Evolutionary conservation across 495 filamentous ascomycete genomes (phyloP), one percentile per base, ranked within the genome.

Genomic region (Daldinia bambusicola): DNA sequence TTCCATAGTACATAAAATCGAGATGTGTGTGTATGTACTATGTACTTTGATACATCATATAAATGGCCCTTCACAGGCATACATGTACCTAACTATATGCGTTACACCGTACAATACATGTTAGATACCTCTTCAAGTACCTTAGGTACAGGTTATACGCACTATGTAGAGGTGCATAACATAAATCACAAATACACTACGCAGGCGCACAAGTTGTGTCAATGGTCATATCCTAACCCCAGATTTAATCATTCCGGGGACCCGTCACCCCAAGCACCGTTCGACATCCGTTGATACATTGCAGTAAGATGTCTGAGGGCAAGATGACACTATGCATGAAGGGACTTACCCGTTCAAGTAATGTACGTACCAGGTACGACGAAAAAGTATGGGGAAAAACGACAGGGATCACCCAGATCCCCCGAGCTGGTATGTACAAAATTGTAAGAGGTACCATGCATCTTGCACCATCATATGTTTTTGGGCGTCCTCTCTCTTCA

Each of bases 181-280:
- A 26, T 26, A 26, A 26, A 26, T 26, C 26, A 26, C 26, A 26
- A 26, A 26, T 26, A 26, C 26, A 26, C 26, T 26, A 26, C 26
- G 26, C 26, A 26, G 26, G 3, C 26, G 26, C 26, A 63, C 57
- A 66, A 62, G 56, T 64, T 40, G 36, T 55, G 26, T 26, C 3
- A 26, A 26, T 26, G 50, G 61, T 56, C 60, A 62, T 65, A 36
- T 73, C 58, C 57, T 63, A 31, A 73, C 70, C 70, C 70, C 70
- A 73, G 70, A 69, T 69, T 73, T 62, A 66, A 32, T 69, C 66
- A 69, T 73, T 73, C 70, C 70, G 70, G 70, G 70, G 70, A 66
- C 40, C 61, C 61, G 70, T 73, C 65, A 66, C 70, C 70, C 52
- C 69, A 62, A 67, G 48, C 53, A 55, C 53, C 53, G n/a, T 36